These are phyloP conservation scores for Exophiala lecanii-corni DNA, from an alignment of 2,329 filamentous ascomycete species.

Conservation along the genomic window DNA sequence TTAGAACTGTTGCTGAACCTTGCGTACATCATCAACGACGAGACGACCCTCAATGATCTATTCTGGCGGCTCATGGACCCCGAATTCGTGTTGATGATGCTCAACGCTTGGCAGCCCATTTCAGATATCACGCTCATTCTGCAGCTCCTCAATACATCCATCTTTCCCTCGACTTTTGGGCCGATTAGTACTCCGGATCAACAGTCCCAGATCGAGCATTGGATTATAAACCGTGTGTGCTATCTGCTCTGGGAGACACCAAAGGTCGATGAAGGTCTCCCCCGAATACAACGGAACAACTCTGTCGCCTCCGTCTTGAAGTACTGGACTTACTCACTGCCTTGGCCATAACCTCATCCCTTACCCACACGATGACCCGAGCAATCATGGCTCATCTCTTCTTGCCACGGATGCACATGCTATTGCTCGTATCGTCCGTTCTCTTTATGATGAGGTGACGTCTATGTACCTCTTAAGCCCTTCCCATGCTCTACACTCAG, in stretches of 20 bases:
- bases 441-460: conserved; percentile 68
- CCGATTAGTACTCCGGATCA: conserved; percentile 43
- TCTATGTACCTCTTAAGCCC: conserved; percentile 51
- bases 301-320: conserved; percentile 37
- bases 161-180: conserved; percentile 50
- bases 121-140: conserved; percentile 52
- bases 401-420: conserved; percentile 65
- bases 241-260: conserved; percentile 54
- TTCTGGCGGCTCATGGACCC: conserved; percentile 57
- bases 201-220: conserved; percentile 39
- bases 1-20: conserved; percentile 52
- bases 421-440: conserved; percentile 69
- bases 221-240: conserved; percentile 54
- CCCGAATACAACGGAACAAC: conserved; percentile 33
- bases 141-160: conserved; percentile 52
- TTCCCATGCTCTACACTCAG: conserved; percentile 43
- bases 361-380: conserved; percentile 57
- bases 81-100: conserved; percentile 55
- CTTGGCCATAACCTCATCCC: conserved; percentile 36
- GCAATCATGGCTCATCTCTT: conserved; percentile 54
- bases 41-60: conserved; percentile 33
- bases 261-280: conserved; percentile 40
- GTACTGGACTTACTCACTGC: conserved; percentile 41
- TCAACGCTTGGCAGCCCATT: conserved; percentile 55
- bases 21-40: conserved; percentile 42